Evolutionary conservation across 306 rosid species (phyloP).

Genomic region (Dalbergia cochinchinensis): DNA sequence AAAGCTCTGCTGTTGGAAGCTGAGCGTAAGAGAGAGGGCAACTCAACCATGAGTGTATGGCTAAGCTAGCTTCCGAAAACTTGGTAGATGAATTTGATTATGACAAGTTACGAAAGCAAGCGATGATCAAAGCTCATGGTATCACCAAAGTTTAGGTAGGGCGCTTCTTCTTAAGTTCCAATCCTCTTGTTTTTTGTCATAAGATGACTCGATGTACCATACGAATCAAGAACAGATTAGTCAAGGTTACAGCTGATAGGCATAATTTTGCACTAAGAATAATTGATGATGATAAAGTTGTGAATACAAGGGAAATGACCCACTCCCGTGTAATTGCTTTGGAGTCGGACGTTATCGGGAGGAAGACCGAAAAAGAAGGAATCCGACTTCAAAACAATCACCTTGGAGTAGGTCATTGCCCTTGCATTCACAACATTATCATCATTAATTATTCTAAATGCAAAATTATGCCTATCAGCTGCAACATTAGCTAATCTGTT

Average conservation of each 20-base stretch:
- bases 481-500: slow-evolving; percentile 7
- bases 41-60: neutral
- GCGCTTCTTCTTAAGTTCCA: neutral
- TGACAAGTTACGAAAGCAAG: neutral
- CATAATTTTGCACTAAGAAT: neutral
- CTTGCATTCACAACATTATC: neutral
- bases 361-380: neutral
- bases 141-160: neutral
- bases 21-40: neutral
- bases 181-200: neutral
- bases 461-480: neutral
- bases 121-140: neutral
- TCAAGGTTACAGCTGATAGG: neutral
- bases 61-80: neutral
- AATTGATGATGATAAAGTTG: neutral
- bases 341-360: neutral
- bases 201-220: neutral
- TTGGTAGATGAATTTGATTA: slow-evolving; percentile 23
- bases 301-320: neutral
- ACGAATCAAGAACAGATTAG: neutral
- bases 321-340: neutral
- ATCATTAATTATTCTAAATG: neutral
- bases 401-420: neutral
- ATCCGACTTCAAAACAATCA: slow-evolving; percentile 1
- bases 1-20: neutral